A percentile compares a stretch with the other conserved stretches of the same genome.
phyloP scores from a whole-genome alignment of 495 filamentous ascomycete species.

The Podospora australis region DNA sequence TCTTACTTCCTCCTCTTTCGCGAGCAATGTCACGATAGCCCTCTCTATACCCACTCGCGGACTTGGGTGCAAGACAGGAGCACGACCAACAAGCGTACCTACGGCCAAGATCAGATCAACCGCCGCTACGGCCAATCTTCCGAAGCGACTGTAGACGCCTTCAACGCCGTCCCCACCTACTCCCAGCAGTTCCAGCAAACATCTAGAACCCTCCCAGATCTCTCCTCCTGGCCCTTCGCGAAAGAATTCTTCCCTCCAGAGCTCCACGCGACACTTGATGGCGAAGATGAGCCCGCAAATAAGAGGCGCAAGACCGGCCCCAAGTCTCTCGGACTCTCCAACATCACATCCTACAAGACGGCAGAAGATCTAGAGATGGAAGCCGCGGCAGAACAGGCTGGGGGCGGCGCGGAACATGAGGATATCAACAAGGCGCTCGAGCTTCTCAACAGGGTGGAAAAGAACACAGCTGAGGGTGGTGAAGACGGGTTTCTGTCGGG shows the following conservation, averaged over 20 bases:
- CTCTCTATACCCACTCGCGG: conserved; percentile 43
- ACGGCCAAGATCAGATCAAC: conserved; percentile 46
- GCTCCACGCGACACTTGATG: conserved; percentile 45
- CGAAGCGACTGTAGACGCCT: conserved; percentile 46
- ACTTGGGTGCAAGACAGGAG: conserved; percentile 14
- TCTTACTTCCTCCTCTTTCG: conserved; percentile 42
- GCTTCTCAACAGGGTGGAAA: conserved; percentile 30
- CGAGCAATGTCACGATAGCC: conserved; percentile 39
- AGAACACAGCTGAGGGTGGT: conserved; percentile 35
- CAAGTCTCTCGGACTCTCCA: conserved; percentile 27
- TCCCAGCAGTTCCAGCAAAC: conserved; percentile 39
- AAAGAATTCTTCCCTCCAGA: conserved; percentile 48
- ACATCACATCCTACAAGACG: conserved; percentile 25
- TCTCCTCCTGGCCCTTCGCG: conserved; percentile 35
- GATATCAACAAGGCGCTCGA: conserved; percentile 30
- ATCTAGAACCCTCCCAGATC: conserved; percentile 42
- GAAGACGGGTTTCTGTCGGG: conserved; percentile 30
- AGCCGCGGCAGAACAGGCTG: conserved; percentile 4
- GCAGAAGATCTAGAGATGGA: conserved; percentile 23
- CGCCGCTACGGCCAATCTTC: conserved; percentile 39
- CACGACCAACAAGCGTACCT: conserved; percentile 20
- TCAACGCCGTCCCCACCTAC: conserved; percentile 45
- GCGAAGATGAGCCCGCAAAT: conserved; percentile 24
- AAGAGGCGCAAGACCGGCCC: conserved; percentile 24
- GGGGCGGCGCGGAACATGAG: conserved; percentile 10